Percentiles rank a stretch among this genome's conserved stretches.
Conservation (phyloP, 2,329 filamentous ascomycete genomes). For the Pseudonectria foliicola region DNA sequence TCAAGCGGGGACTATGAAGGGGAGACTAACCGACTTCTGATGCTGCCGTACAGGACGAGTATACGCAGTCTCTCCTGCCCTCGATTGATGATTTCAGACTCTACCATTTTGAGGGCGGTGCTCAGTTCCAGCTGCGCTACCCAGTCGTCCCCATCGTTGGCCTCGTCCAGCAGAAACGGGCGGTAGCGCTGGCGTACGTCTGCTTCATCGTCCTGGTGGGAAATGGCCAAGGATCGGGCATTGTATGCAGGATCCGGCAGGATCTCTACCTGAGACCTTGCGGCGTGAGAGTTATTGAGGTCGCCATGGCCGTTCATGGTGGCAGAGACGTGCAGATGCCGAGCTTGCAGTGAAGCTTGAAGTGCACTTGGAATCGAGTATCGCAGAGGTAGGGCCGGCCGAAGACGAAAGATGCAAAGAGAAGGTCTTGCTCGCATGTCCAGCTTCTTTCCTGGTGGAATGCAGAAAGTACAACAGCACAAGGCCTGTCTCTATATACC, state of each 20-base stretch:
- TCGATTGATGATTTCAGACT: conserved; percentile 32
- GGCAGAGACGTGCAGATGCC: background rate
- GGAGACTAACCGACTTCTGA: conserved; percentile 34
- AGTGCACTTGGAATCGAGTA: too few species aligned
- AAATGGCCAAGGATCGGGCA: conserved; percentile 35
- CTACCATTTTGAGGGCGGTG: conserved; percentile 43
- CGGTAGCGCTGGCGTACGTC: conserved; percentile 43
- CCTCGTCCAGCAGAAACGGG: conserved; percentile 44
- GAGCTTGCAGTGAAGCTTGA: too few species aligned
- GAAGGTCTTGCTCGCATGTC: too few species aligned
- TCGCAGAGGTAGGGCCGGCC: too few species aligned
- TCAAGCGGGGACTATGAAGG: background rate
- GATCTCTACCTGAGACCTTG: conserved; percentile 12
- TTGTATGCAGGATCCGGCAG: conserved; percentile 17
- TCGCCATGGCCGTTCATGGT: conserved; percentile 23
- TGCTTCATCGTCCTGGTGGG: conserved; percentile 37
- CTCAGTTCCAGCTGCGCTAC: conserved; percentile 47
- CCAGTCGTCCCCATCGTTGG: conserved; percentile 43
- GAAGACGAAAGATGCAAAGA: too few species aligned
- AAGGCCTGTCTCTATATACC: too few species aligned
- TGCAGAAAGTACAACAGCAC: too few species aligned
- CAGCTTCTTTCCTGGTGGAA: too few species aligned
- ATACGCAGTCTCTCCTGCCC: conserved; percentile 39
- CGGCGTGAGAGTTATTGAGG: conserved; percentile 26
- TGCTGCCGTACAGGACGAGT: conserved; percentile 54